A percentile compares a stretch with the other conserved stretches of the same genome.
phyloP scores from a whole-genome alignment of 805 yeast species.

The Starmerella riodocensis region DNA sequence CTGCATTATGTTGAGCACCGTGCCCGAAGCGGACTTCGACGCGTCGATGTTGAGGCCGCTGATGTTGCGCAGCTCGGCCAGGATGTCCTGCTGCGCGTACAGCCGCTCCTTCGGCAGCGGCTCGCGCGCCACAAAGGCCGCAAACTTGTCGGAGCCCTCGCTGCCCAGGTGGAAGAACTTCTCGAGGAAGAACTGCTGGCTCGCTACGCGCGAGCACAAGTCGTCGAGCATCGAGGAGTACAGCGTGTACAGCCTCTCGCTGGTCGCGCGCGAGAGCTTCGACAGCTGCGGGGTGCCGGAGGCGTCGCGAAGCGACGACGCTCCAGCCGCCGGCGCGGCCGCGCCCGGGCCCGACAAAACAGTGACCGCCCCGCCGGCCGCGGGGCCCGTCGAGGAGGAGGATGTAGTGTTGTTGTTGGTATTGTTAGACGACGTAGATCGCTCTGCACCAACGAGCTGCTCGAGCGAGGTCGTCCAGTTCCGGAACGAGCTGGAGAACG shows the following conservation, averaged over 20 bases:
- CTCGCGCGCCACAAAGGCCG: not conserved
- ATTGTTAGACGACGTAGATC: not conserved
- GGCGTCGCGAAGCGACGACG: not conserved
- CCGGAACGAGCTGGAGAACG: conserved; percentile 25
- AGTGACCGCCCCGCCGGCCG: not conserved
- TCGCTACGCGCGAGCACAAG: conserved; percentile 15
- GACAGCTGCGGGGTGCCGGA: not conserved
- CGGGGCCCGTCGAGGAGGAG: not conserved
- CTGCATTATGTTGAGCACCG: conserved; percentile 5
- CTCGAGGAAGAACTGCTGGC: conserved; percentile 39
- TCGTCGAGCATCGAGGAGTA: conserved; percentile 5
- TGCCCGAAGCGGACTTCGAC: conserved; percentile 3
- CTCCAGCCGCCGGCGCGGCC: not conserved
- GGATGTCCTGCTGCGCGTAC: not conserved
- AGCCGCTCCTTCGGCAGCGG: conserved; percentile 3
- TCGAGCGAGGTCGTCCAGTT: conserved; percentile 22
- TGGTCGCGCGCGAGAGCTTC: not conserved
- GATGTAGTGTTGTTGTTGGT: too few relatives aligned
- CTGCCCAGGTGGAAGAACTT: conserved; percentile 37
- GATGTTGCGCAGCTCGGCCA: not conserved
- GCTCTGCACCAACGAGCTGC: conserved; percentile 2
- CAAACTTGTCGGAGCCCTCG: conserved; percentile 28
- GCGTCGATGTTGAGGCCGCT: conserved; percentile 3
- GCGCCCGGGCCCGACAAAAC: not conserved
- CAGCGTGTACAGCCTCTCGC: not conserved